Conservation (phyloP, 805 yeast species). For the Yamadazyma takamatsuzukensis region DNA sequence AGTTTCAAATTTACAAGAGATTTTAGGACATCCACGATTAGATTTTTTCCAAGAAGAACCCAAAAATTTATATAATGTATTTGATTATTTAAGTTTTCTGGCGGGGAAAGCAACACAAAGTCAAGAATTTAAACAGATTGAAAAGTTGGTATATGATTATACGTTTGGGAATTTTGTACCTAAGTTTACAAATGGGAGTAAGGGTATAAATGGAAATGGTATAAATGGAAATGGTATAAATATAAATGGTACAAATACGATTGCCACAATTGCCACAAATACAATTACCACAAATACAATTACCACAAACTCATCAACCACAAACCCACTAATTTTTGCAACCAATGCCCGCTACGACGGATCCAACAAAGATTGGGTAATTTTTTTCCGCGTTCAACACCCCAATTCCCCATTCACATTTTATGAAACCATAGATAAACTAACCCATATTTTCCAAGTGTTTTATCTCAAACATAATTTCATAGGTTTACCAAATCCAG, state of each 20-base stretch:
- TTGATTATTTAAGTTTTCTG: conserved; percentile 35
- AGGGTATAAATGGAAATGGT: too few species aligned
- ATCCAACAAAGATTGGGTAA: conserved; percentile 28
- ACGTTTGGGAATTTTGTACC: conserved; percentile 23
- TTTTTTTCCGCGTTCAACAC: conserved; percentile 16
- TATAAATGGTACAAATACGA: not conserved
- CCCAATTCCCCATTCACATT: conserved; percentile 3
- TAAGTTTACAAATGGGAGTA: not conserved
- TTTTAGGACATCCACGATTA: conserved; percentile 50
- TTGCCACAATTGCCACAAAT: not conserved
- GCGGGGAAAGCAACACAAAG: conserved; percentile 22
- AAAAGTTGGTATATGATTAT: conserved; percentile 16
- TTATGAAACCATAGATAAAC: conserved; percentile 15
- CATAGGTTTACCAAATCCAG: conserved; percentile 18
- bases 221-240: not conserved
- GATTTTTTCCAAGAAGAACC: conserved; percentile 32
- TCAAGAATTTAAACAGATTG: conserved; percentile 21
- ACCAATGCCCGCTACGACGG: conserved; percentile 35
- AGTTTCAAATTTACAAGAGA: conserved; percentile 48
- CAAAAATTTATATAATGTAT: conserved; percentile 29
- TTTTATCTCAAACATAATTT: conserved; percentile 20
- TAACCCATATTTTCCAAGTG: conserved; percentile 21
- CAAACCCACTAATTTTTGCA: conserved; percentile 21
- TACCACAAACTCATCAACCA: too few species aligned
- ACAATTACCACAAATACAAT: too few species aligned